Percentiles rank a stretch among this genome's conserved stretches.
Evolutionary conservation across 345 rosid species (phyloP).

Genomic region (Linum usitatissimum): DNA sequence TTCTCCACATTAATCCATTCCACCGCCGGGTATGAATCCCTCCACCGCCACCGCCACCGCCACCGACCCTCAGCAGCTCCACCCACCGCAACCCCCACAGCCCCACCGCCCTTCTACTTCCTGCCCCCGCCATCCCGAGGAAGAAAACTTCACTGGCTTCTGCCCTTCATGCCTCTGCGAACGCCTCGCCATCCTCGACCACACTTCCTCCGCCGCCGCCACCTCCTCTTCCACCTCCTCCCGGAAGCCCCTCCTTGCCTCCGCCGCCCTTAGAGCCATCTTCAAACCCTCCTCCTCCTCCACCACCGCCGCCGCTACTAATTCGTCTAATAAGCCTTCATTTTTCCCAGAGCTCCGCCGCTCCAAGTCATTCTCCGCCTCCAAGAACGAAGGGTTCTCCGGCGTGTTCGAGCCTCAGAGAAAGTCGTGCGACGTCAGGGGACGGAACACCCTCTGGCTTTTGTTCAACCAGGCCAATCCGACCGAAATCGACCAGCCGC

Average conservation of each 20-base stretch:
- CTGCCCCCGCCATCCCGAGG: constrained; percentile 81
- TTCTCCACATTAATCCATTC: constrained; percentile 26
- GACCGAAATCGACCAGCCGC: constrained; percentile 25
- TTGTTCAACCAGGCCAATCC: constrained; percentile 56
- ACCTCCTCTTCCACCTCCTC: constrained; percentile 43
- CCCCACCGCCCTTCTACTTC: constrained; percentile 81
- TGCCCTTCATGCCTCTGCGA: constrained; percentile 97
- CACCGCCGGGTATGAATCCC: constrained; percentile 81
- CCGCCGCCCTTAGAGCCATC: constrained; percentile 54
- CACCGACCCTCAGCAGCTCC: constrained; percentile 48
- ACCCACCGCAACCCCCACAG: constrained; percentile 67
- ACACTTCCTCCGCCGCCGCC: constrained; percentile 23
- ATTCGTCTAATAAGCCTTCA: constrained; percentile 7
- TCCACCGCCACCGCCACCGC: constrained; percentile 48
- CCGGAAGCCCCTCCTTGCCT: constrained; percentile 44
- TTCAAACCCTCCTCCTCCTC: constrained; percentile 29
- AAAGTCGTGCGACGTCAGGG: constrained; percentile 92
- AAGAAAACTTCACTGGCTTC: constrained; percentile 66
- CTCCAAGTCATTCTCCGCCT: constrained; percentile 82
- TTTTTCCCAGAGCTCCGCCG: constrained; percentile 83
- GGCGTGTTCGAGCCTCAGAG: constrained; percentile 92
- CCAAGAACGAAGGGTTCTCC: constrained; percentile 82
- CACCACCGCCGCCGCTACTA: constrained; percentile 4
- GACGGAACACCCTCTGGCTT: constrained; percentile 64
- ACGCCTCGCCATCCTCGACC: constrained; percentile 76